phyloP scores from a whole-genome alignment of 2,329 filamentous ascomycete genomes.

The Colletotrichum falcatum region DNA sequence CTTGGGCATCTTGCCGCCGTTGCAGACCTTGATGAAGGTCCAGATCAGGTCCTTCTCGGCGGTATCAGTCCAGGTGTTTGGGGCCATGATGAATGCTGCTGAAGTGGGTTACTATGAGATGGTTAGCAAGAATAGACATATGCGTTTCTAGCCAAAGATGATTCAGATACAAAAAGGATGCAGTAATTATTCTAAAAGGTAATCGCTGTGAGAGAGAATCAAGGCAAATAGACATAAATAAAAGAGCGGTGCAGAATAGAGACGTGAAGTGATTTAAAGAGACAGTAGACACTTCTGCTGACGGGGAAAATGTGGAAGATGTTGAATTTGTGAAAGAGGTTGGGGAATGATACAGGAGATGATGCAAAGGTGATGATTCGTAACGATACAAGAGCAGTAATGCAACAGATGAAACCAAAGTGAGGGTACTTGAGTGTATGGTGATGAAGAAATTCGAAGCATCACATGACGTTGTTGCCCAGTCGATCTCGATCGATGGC shows the following conservation, averaged over 20 bases:
- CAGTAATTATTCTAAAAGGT: too few relatives aligned
- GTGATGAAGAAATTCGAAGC: not conserved
- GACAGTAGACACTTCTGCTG: not conserved
- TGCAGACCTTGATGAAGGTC: constrained; percentile 47
- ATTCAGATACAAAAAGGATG: not conserved
- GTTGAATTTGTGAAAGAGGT: not conserved
- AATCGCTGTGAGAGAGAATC: not conserved
- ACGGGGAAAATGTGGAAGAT: not conserved
- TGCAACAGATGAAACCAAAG: not conserved
- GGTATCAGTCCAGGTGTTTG: constrained; percentile 47
- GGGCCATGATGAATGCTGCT: not conserved
- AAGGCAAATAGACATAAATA: not conserved
- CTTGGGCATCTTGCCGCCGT: constrained; percentile 45
- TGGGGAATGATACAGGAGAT: too few relatives aligned
- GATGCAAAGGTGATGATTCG: not conserved
- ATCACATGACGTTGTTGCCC: not conserved
- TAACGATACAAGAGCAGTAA: too few relatives aligned
- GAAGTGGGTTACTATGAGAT: not conserved
- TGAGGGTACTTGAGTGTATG: too few relatives aligned
- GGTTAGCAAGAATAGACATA: not conserved
- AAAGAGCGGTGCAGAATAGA: too few relatives aligned
- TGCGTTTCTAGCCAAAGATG: too few relatives aligned
- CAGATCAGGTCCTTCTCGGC: constrained; percentile 56
- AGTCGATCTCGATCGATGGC: not conserved
- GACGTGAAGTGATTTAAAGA: too few relatives aligned